These are phyloP conservation scores for Epicoccum nigrum DNA, from an alignment of 2,329 filamentous ascomycete genomes.

Conservation along the genomic window DNA sequence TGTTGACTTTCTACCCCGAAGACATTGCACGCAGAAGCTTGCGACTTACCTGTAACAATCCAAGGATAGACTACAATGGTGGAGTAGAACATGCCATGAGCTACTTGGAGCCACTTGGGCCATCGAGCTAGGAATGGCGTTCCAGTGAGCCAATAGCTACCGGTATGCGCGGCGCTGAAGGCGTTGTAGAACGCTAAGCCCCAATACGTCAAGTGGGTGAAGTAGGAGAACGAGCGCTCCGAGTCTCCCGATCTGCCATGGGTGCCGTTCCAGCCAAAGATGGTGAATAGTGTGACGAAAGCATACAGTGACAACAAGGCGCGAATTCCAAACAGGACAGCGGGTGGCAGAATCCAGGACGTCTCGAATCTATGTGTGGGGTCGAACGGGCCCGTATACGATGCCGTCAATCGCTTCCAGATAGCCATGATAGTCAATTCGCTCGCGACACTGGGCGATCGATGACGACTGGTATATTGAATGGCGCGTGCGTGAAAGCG, in stretches of 20 bases:
- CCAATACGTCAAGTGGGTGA: slow-evolving; percentile 84
- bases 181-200: slow-evolving; percentile 80
- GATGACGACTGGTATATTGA: not conserved
- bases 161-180: slow-evolving; percentile 70
- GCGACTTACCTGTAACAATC: slow-evolving; percentile 52
- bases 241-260: slow-evolving; percentile 54
- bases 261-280: slow-evolving; percentile 69
- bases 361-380: slow-evolving; percentile 72
- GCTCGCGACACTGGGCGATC: slow-evolving; percentile 13
- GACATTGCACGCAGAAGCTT: not conserved
- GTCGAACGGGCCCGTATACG: slow-evolving; percentile 48
- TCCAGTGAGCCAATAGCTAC: slow-evolving; percentile 61
- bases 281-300: slow-evolving; percentile 72
- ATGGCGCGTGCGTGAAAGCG: not conserved
- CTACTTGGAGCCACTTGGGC: slow-evolving; percentile 45
- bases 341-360: slow-evolving; percentile 78
- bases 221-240: slow-evolving; percentile 73
- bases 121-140: slow-evolving; percentile 46
- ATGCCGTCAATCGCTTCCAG: slow-evolving; percentile 27
- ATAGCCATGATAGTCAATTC: slow-evolving; percentile 32
- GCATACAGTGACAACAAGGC: slow-evolving; percentile 65
- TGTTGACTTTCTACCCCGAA: not conserved
- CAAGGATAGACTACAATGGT: slow-evolving; percentile 52
- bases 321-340: slow-evolving; percentile 64
- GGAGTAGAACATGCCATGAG: slow-evolving; percentile 51